Conservation (phyloP, 352 stramenopile species). For the Pythium biforme region DNA sequence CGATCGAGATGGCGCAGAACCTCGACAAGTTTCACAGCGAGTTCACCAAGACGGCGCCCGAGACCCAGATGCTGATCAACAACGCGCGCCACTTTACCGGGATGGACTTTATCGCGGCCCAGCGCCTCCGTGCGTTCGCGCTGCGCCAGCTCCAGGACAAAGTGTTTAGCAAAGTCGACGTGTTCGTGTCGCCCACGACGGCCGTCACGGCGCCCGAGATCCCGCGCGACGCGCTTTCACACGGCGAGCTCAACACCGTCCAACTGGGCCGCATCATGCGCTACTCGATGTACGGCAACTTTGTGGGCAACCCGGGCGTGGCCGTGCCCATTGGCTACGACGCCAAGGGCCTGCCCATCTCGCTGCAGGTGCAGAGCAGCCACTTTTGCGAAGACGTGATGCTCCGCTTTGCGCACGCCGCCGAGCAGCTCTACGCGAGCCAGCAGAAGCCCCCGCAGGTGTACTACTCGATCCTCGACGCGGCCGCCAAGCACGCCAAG, state of each 20-base stretch:
- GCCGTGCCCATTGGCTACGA: conserved; percentile 77
- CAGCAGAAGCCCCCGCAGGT: conserved; percentile 52
- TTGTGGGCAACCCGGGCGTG: conserved; percentile 82
- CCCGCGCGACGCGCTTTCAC: conserved; percentile 36
- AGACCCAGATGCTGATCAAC: conserved; percentile 70
- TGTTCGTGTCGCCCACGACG: conserved; percentile 86
- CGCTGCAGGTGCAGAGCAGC: conserved; percentile 74
- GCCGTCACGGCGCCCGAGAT: conserved; percentile 77
- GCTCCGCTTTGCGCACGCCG: conserved; percentile 59
- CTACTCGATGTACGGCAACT: conserved; percentile 86
- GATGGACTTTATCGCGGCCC: conserved; percentile 81
- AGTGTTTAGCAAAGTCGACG: conserved; percentile 84
- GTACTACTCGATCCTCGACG: conserved; percentile 66
- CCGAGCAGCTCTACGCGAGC: conserved; percentile 39
- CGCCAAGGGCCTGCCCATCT: conserved; percentile 57
- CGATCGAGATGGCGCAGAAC: conserved; percentile 73
- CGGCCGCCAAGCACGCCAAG: conserved; percentile 29
- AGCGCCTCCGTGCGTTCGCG: conserved; percentile 82
- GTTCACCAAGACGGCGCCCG: conserved; percentile 56
- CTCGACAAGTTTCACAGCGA: conserved; percentile 63
- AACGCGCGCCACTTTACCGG: conserved; percentile 66
- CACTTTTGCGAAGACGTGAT: conserved; percentile 81
- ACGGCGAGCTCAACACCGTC: conserved; percentile 55
- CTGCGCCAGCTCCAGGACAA: conserved; percentile 69
- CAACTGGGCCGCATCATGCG: conserved; percentile 68